A percentile compares a stretch with the other conserved stretches of the same genome.
These are phyloP conservation scores for Xylariaceae sp. DNA, from an alignment of 2,329 filamentous ascomycete genomes.

Conservation along the genomic window DNA sequence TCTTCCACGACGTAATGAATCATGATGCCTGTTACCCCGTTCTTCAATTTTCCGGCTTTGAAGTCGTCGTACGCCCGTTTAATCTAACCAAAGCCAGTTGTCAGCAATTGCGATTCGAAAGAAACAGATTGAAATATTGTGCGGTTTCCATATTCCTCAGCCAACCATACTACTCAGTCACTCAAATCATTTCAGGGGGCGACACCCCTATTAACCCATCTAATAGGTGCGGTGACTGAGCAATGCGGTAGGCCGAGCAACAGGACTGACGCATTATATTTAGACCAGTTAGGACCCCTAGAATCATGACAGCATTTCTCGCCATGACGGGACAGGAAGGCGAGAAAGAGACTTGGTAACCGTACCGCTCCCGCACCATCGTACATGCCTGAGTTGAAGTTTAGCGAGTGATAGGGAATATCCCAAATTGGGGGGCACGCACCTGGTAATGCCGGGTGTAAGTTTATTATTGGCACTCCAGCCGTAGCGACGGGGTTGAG, in stretches of 20 bases:
- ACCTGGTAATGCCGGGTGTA: conserved; percentile 52
- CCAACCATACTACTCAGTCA: background rate
- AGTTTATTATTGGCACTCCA: conserved; percentile 69
- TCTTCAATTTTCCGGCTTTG: conserved; percentile 49
- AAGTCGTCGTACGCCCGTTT: conserved; percentile 64
- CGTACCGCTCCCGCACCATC: conserved; percentile 57
- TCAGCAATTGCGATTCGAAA: background rate
- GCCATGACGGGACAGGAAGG: background rate
- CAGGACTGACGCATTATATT: background rate
- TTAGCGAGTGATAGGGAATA: background rate
- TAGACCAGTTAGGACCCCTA: background rate
- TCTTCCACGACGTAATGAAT: conserved; percentile 64
- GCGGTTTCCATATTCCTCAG: background rate
- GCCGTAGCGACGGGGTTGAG: conserved; percentile 61
- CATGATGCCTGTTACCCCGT: conserved; percentile 67
- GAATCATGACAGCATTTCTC: too few relatives aligned
- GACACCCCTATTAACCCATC: background rate
- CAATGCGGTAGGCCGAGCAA: background rate
- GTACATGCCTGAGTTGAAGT: conserved; percentile 48
- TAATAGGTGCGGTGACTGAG: background rate
- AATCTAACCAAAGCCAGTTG: conserved; percentile 39
- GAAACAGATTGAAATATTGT: background rate
- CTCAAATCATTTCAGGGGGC: background rate
- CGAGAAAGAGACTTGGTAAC: background rate
- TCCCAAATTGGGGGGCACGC: conserved; percentile 23